phyloP scores from a whole-genome alignment of 208 protist species.

The Leishmania tropica region DNA sequence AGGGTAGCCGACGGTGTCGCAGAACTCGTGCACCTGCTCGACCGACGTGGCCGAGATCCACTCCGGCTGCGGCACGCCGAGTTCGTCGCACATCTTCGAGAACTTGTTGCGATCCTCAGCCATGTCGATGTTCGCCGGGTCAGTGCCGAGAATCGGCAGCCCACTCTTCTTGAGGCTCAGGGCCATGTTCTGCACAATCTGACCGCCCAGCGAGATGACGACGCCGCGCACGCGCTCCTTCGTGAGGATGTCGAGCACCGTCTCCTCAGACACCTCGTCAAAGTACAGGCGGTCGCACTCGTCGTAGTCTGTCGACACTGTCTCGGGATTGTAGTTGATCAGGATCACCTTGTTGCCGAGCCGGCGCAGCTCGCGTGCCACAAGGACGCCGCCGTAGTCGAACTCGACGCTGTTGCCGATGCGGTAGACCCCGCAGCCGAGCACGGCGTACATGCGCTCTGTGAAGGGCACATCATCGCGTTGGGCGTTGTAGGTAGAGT shows the following conservation, averaged over 20 bases:
- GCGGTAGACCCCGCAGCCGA: too few relatives aligned
- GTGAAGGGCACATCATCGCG: too few relatives aligned
- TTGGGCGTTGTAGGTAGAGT: too few relatives aligned
- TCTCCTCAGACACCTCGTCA: slow-evolving; percentile 97
- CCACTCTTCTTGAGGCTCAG: slow-evolving; percentile 88
- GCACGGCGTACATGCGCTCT: too few relatives aligned
- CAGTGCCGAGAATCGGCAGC: slow-evolving; percentile 96
- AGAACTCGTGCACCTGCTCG: slow-evolving; percentile 91
- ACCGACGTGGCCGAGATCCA: slow-evolving; percentile 95
- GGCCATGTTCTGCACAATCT: slow-evolving; percentile 99
- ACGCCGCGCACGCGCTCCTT: slow-evolving; percentile 92
- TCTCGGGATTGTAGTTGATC: slow-evolving; percentile 99
- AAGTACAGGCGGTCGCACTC: slow-evolving; percentile 98
- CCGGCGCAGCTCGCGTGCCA: too few relatives aligned
- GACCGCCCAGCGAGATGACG: slow-evolving; percentile 97
- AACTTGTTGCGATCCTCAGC: slow-evolving; percentile 98
- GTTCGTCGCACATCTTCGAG: slow-evolving; percentile 92
- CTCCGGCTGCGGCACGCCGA: slow-evolving; percentile 96
- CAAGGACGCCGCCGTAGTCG: too few relatives aligned
- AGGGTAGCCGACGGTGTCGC: slow-evolving; percentile 93
- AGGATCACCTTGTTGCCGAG: too few relatives aligned
- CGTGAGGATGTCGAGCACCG: slow-evolving; percentile 97
- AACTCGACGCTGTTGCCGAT: too few relatives aligned
- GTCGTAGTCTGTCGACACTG: slow-evolving; percentile 98
- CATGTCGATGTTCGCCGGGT: slow-evolving; percentile 95